Base-by-base conservation (phyloP, 169 alveolate species). In the Condylostoma magnum region DNA sequence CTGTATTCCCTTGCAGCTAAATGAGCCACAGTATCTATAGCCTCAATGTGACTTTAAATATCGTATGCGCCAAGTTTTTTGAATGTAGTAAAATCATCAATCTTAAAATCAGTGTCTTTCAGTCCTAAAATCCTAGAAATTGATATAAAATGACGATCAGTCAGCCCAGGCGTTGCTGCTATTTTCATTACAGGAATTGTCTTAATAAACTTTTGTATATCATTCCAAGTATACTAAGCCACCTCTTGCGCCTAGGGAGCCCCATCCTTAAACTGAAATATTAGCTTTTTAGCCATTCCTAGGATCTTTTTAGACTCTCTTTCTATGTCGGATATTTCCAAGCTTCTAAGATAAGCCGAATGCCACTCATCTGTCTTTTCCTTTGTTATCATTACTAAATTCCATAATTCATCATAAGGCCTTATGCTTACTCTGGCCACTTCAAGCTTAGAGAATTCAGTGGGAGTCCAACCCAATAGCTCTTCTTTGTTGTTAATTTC, bases 131-230 rank as follows among this genome's bases (percentile, higher is more conserved):
- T 69, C 46, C 76, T 79, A 41, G 71, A 67, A 28, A 93, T 79
- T 77, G 81, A 89, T 22, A 86, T 87, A 90, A 91, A 80, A 78
- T 93, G 97, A 33, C 95, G 56, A 15, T 79, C 89, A 51, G 86
- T 85, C 37, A 93, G 67, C 4, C 97, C 97, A 60, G 82, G 68
- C 34, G 86, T 84, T 28, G 91, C 74, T 22, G 85, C 69, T 22
- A 87, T 82, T 50, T 76, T 76, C 25, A 85, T 77, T 20, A 89
- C 54, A 20, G 90, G 89, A n/a, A 81, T 47, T 43, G 73, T 73
- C 20, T 58, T 52, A 47, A 76, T 57, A 60, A 87, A 81, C 6
- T 52, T 71, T 18, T 50, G 36, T 28, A 83, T 36, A 6, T 77
- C 87, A 6, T 71, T 20, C 22, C 20, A 25, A 6, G 41, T 63